Evolutionary conservation across 495 filamentous ascomycete species (phyloP), one percentile per base, ranked within the genome.

Genomic region (Apodospora peruviana): DNA sequence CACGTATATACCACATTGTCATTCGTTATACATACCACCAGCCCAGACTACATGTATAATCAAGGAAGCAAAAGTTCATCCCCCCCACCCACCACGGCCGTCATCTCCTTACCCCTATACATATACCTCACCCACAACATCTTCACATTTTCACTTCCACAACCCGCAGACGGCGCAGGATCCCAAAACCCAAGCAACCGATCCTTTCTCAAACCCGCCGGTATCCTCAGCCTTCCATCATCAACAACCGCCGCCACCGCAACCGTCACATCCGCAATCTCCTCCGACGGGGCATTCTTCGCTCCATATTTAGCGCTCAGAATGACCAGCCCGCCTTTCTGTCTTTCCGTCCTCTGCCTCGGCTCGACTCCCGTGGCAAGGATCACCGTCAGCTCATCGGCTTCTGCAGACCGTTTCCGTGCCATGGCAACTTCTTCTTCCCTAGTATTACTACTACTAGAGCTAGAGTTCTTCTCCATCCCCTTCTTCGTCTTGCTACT

Each of bases 171-270:
- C 27, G 80, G 79, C 10, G 74, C 75, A 8, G 78, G 79, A 45
- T 83, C 79, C 57, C 81, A 67, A 58, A 82, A 82, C 2, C 79
- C 79, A 5, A 78, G 55, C 14, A 81, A 65, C 54, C 77, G 63
- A 47, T 72, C 73, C 77, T 74, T 60, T 16, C 43, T 34, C 20
- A 57, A 35, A 11, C 60, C 60, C 39, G 5, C 29, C 0, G 60
- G 57, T 22, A 62, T 61, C 2, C 41, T 37, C 47, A 66, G 22
- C 43, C 35, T 22, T 5, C 47, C 48, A 5, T 27, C 51, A 37
- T 60, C 57, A 7, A 65, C 59, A 16, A 65, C 25, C 40, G 59
- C 64, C 5, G 59, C 61, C 36, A 67, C 52, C 9, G 64, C 61
- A 35, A 65, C 53, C 4, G 59, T 67, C 2, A 63, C 64, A 45